Evolutionary conservation across 306 rosid genomes (phyloP).

Genomic region (Delonix regia): DNA sequence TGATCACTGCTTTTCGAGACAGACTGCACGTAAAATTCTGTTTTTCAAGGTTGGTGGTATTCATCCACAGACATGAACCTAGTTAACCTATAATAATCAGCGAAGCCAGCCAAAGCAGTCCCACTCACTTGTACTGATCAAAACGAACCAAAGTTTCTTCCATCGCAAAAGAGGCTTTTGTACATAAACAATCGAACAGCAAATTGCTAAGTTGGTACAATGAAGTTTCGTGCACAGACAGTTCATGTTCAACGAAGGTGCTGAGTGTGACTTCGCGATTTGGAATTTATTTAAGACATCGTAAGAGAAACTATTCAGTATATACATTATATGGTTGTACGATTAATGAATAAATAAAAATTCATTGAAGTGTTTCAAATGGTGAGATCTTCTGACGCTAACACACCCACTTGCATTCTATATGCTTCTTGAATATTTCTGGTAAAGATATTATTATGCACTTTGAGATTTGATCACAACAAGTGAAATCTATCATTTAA

Average conservation of each 20-base stretch:
- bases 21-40: constrained; percentile 1
- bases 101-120: constrained; percentile 31
- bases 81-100: neutral
- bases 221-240: constrained; percentile 19
- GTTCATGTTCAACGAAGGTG: no score
- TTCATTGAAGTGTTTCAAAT: no score
- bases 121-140: neutral
- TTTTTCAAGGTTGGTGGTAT: neutral
- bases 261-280: no score
- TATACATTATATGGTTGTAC: no score
- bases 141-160: constrained; percentile 5
- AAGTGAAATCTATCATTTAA: no score
- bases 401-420: no score
- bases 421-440: no score
- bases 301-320: no score
- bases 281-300: constrained; percentile 19
- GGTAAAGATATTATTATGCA: no score
- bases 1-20: constrained; percentile 29
- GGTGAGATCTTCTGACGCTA: no score
- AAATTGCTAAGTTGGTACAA: neutral
- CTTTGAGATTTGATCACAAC: no score
- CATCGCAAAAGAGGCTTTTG: neutral
- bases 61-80: neutral
- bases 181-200: neutral
- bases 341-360: no score